These are phyloP conservation scores for Ophiostoma novo-ulmi DNA, from an alignment of 2,329 filamentous ascomycete species.

Conservation along the genomic window DNA sequence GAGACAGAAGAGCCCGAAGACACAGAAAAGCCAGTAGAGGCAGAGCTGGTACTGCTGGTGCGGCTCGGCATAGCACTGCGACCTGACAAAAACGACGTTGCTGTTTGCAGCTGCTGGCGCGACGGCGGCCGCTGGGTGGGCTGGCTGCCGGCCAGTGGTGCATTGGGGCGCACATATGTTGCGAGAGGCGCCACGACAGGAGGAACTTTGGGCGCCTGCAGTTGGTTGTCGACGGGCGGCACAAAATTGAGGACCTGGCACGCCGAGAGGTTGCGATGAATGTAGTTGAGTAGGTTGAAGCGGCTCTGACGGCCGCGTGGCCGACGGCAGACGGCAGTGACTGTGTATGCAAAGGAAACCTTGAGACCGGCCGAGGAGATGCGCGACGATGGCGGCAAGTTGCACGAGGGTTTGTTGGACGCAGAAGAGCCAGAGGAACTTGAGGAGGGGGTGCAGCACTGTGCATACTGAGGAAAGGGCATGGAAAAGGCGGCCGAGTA, in stretches of 20 bases:
- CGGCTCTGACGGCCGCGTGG: neutral
- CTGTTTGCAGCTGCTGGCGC: neutral
- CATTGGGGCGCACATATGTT: neutral
- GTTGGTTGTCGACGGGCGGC: neutral
- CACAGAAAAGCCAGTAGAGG: neutral
- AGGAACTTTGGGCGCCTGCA: neutral
- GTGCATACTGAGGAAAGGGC: neutral
- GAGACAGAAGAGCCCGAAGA: neutral
- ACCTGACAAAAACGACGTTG: neutral
- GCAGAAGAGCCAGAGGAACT: too few species aligned
- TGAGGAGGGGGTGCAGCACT: neutral
- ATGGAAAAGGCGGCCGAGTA: constrained; percentile 10
- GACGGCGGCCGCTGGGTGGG: neutral
- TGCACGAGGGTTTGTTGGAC: neutral
- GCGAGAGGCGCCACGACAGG: neutral
- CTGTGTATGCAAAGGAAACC: neutral
- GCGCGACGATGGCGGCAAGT: constrained; percentile 9
- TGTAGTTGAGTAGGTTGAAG: neutral
- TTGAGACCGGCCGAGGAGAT: neutral
- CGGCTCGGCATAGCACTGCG: neutral
- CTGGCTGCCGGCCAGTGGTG: constrained; percentile 4
- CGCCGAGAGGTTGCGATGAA: constrained; percentile 4
- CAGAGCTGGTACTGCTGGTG: neutral
- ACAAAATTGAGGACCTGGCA: neutral
- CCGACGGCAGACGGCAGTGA: neutral